Percentiles rank a stretch among this genome's conserved stretches.
Conservation (phyloP, 1,284 basidiomycete genomes). For the Tilletia walkeri region DNA sequence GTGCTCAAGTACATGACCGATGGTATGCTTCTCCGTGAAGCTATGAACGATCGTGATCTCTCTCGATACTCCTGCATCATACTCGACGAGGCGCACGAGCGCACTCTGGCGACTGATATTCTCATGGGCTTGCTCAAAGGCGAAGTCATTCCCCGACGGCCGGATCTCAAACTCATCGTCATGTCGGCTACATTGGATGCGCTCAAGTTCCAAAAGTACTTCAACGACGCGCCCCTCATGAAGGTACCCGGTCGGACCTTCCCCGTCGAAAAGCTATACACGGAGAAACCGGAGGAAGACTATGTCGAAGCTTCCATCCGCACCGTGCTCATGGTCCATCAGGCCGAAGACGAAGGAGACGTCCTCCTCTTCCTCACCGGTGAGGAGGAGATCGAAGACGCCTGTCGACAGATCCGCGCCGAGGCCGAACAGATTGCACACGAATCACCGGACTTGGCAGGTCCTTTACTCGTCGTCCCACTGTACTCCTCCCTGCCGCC, state of each 20-base stretch:
- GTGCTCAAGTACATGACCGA: constrained; percentile 83
- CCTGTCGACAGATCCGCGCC: constrained; percentile 85
- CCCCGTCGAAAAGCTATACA: constrained; percentile 92
- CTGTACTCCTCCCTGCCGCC: constrained; percentile 91
- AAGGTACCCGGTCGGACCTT: constrained; percentile 95
- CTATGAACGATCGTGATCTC: constrained; percentile 91
- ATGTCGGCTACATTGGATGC: constrained; percentile 99
- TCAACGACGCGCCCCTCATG: constrained; percentile 84
- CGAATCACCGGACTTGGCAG: constrained; percentile 51
- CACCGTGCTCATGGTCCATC: constrained; percentile 95
- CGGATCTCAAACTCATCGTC: constrained; percentile 93
- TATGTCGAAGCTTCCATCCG: constrained; percentile 96
- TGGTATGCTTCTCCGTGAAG: constrained; percentile 90
- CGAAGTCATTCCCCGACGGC: constrained; percentile 72
- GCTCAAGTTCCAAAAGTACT: constrained; percentile 95
- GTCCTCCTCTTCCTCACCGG: constrained; percentile 93
- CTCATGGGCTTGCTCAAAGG: constrained; percentile 81
- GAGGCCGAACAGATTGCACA: constrained; percentile 60
- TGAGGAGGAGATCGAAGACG: constrained; percentile 97
- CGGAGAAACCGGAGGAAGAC: constrained; percentile 90
- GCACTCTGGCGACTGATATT: constrained; percentile 95
- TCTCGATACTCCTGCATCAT: constrained; percentile 93
- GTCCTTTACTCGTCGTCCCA: constrained; percentile 82
- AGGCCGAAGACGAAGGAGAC: constrained; percentile 90
- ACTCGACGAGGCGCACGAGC: constrained; percentile 97